Conservation (phyloP, 2,329 filamentous ascomycete genomes). For the Aspergillus thermomutatus region DNA sequence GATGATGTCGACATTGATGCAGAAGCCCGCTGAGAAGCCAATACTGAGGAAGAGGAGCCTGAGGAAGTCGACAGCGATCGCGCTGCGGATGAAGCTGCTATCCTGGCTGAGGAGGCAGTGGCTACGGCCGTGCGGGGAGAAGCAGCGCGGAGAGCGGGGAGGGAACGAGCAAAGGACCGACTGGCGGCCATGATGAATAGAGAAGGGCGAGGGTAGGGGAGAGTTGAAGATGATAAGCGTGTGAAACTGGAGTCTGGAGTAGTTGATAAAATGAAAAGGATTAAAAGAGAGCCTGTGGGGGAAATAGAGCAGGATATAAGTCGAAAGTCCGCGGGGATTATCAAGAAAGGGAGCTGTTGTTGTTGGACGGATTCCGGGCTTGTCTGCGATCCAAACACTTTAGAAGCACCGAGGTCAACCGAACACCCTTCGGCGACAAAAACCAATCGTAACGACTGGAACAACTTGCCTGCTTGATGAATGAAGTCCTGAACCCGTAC, state of each 20-base stretch:
- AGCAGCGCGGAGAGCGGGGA: constrained; percentile 37
- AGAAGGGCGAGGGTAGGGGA: not conserved
- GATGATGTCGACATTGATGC: constrained; percentile 14
- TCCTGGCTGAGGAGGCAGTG: constrained; percentile 20
- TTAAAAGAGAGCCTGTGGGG: not conserved
- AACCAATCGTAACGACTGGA: not conserved
- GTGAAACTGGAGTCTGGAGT: not conserved
- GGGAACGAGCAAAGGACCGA: constrained; percentile 34
- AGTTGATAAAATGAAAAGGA: not conserved
- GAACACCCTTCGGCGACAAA: not conserved
- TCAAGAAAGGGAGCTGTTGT: not conserved
- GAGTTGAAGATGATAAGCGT: not conserved
- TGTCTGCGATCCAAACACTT: not conserved
- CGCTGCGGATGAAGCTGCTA: constrained; percentile 18
- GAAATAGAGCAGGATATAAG: not conserved
- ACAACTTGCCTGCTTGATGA: not conserved
- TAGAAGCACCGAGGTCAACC: not conserved
- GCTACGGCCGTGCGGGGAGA: constrained; percentile 34
- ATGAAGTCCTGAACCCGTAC: too few species aligned
- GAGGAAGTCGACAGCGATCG: constrained; percentile 23
- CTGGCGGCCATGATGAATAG: constrained; percentile 34
- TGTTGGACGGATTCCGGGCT: not conserved
- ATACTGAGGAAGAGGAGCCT: constrained; percentile 19
- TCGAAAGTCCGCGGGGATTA: not conserved
- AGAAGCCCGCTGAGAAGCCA: constrained; percentile 14